Percentiles rank a stretch among this genome's conserved stretches.
Evolutionary conservation across 2,329 filamentous ascomycete species (phyloP).

Genomic region (Verticillium nonalfalfae): DNA sequence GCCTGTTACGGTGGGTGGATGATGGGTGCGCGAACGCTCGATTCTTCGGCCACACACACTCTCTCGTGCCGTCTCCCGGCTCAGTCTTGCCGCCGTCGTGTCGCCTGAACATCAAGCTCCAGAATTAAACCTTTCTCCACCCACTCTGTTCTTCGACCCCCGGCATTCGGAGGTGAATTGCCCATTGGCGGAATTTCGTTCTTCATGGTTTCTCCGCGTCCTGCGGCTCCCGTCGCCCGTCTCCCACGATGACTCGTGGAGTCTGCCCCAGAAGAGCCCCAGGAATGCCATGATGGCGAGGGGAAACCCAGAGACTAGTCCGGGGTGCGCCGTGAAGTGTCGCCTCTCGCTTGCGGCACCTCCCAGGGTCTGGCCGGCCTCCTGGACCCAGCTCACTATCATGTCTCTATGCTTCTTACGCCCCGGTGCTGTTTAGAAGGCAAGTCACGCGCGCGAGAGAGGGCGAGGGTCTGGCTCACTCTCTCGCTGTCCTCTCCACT

Average conservation of each 20-base stretch:
- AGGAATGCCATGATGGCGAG: neutral
- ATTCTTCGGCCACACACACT: neutral
- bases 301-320: neutral
- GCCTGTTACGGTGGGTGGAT: neutral
- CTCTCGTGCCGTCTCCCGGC: neutral
- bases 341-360: neutral
- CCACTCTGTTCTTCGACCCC: neutral
- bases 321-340: neutral
- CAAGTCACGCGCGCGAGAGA: neutral
- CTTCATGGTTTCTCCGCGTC: neutral
- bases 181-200: conserved; percentile 2
- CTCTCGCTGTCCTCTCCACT: neutral
- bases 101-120: neutral
- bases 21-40: neutral
- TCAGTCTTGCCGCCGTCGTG: neutral
- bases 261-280: neutral
- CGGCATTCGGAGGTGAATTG: neutral
- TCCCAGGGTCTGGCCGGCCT: neutral
- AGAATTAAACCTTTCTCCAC: neutral
- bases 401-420: neutral
- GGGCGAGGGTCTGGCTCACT: neutral
- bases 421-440: neutral
- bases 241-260: conserved; percentile 1
- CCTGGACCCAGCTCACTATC: neutral
- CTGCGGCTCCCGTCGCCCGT: neutral